Base-by-base conservation (phyloP, 2,329 filamentous ascomycete species). In the Zelopaecilomyces penicillatus region DNA sequence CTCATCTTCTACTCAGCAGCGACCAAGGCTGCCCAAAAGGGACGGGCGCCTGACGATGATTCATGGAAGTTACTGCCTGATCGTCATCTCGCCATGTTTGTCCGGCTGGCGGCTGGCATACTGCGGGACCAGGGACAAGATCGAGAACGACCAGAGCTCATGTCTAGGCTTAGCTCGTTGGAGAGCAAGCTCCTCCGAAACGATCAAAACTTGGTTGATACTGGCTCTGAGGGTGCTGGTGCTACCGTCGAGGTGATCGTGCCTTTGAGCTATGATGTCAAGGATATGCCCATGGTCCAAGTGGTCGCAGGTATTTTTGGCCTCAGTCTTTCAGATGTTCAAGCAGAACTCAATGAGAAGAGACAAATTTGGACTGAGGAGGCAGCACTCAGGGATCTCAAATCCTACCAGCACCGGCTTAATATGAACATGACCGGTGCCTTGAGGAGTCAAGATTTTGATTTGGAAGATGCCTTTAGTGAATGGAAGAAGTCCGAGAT, bases 1-100 rank as follows among this genome's bases (percentile, higher is more conserved):
- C 75, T 98, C 54, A 96, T 97, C 52, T 97, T 98, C 72, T 97
- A 94, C 67, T 94, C 90, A 1, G 85, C 87, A 51, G 90, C 93
- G 5, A 95, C 88, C 38, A 94, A 95, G 63, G 90, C 67, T 30
- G 67, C 95, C 50, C 76, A 95, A 57, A 82, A 85, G 64, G 87
- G 55, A 55, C 87, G 62, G 78, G 84, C 78, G 1, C 74, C 81
- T 0, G 85, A 85, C 39, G 91, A 97, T 63, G 88, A 95, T 61
- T 78, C 80, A 43, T 96, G 88, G 86, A 95, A 93, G 67, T 72
- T 85, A 47, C 80, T 97, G 66, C 89, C 95, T 12, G 93, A 98
- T 64, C 81, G 91, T 44, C 93, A 98, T 64, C 83, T 97, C 45
- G 93, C 93, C 41, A 77, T 98, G 48, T 98, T 98, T 61, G 84